Evolutionary conservation across 352 stramenopile species (phyloP).

Genomic region (Globisporangium okanoganense): DNA sequence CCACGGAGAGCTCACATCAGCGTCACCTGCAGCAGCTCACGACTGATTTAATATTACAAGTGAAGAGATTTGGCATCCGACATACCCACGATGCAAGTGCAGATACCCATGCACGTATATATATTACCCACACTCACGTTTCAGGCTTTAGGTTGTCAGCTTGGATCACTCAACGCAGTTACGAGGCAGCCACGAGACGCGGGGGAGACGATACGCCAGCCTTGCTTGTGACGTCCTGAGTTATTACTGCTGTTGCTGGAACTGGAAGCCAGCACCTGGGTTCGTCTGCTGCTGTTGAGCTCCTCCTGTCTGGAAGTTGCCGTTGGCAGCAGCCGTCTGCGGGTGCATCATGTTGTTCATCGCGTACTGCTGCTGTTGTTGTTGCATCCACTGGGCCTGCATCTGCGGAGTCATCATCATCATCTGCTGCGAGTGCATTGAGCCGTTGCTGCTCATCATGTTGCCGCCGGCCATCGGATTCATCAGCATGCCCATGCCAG

Average conservation of each 20-base stretch:
- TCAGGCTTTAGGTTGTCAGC: not conserved
- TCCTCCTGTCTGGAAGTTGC: conserved; percentile 11
- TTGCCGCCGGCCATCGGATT: conserved; percentile 31
- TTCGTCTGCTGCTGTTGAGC: not conserved
- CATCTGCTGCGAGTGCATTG: conserved; percentile 30
- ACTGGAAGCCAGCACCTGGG: conserved; percentile 1
- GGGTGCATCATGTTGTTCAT: conserved; percentile 16
- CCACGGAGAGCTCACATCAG: conserved; percentile 12
- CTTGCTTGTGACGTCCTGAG: not conserved
- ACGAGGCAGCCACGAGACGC: not conserved
- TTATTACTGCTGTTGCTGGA: conserved; percentile 3
- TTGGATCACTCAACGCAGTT: not conserved
- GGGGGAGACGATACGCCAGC: not conserved
- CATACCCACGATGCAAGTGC: not conserved
- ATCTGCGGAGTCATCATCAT: conserved; percentile 29
- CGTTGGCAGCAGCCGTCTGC: conserved; percentile 3
- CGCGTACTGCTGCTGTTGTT: conserved; percentile 13
- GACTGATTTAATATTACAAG: conserved; percentile 11
- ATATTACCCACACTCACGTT: not conserved
- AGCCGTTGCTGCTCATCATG: conserved; percentile 21
- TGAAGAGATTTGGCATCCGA: not conserved
- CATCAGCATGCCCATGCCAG: conserved; percentile 30
- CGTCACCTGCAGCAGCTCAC: conserved; percentile 1
- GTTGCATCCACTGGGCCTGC: conserved; percentile 33
- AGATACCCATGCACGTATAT: not conserved